Conservation (phyloP, 352 stramenopile species). For the Blastocystis sp. region DNA sequence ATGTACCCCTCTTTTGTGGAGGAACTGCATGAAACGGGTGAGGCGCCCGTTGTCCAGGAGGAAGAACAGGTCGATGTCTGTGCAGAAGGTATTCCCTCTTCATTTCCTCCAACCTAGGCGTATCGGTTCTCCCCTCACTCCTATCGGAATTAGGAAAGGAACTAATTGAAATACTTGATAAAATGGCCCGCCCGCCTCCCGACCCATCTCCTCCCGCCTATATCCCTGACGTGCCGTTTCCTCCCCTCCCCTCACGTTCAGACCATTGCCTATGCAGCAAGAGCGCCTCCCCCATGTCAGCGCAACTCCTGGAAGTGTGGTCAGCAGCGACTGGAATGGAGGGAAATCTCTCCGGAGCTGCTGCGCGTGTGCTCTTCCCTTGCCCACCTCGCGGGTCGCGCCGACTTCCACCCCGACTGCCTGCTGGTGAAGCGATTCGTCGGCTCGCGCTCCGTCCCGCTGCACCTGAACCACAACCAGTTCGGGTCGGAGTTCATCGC, state of each 20-base stretch:
- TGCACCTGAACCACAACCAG: conserved; percentile 32
- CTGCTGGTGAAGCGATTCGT: conserved; percentile 18
- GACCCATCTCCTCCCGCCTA: not conserved
- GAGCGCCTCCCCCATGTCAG: no score
- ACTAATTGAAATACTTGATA: not conserved
- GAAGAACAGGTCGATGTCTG: not conserved
- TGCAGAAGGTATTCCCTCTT: not conserved
- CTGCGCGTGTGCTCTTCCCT: not conserved
- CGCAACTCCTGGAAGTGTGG: not conserved
- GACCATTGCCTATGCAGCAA: not conserved
- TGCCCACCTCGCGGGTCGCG: not conserved
- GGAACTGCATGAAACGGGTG: not conserved
- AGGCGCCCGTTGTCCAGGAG: not conserved
- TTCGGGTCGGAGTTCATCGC: not conserved
- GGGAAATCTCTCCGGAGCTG: not conserved
- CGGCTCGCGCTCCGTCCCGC: not conserved
- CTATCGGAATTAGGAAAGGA: not conserved
- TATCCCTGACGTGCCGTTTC: not conserved
- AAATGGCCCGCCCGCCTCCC: not conserved
- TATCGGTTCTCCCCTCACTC: not conserved
- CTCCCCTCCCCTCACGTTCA: not conserved
- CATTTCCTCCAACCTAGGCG: not conserved
- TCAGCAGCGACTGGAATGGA: conserved; percentile 8
- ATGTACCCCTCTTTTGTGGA: conserved; percentile 32
- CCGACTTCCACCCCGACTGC: not conserved